Base-by-base conservation (phyloP, 2,329 filamentous ascomycete species). In the Penicillium occitanis region DNA sequence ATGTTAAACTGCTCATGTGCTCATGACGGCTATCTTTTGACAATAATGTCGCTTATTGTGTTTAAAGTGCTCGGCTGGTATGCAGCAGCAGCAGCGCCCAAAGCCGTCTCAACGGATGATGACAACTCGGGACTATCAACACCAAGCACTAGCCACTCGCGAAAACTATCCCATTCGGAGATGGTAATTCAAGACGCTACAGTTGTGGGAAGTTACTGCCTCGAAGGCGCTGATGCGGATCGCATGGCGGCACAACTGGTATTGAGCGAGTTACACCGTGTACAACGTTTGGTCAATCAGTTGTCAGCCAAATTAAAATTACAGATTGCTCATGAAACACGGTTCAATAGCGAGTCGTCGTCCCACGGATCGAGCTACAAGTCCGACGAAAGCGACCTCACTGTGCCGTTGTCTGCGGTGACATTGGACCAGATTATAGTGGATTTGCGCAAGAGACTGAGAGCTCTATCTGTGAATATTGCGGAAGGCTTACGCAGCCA, bases 1-100 rank as follows among this genome's bases (percentile, higher is more conserved):
- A 76, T 79, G 68, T 71, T 79, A 28, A 63, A 73, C 53, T 79
- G 77, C 55, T 63, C 71, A 5, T 79, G 77, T 67, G 71, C 72
- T 10, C 63, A 75, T 2, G 76, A 77, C 63, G 73, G 70, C 14
- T 77, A 76, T 63, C 63, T 78, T 30, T 69, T 78, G n/a, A 66
- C 69, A 8, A 63, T 78, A 13, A 67, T 77, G 37, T 72, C 74
- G 11, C 65, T 78, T 17, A 72, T 77, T 44, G 68, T 76, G 11
- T 74, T 78, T 68, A 78, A 77, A 69, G 68, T 78, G 2, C 58
- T 79, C 37, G 72, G 66, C 25, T 72, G 73, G 70, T 79, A 79
- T 64, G 69, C 69, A 0, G 69, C 71, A 3, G 74, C 70, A 5
- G 73, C 71, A 25, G 46, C 46, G 46, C 19, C 46, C 19, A 48